These are phyloP conservation scores for Aspergillus calidoustus DNA, from an alignment of 2,329 filamentous ascomycete species.

Conservation along the genomic window DNA sequence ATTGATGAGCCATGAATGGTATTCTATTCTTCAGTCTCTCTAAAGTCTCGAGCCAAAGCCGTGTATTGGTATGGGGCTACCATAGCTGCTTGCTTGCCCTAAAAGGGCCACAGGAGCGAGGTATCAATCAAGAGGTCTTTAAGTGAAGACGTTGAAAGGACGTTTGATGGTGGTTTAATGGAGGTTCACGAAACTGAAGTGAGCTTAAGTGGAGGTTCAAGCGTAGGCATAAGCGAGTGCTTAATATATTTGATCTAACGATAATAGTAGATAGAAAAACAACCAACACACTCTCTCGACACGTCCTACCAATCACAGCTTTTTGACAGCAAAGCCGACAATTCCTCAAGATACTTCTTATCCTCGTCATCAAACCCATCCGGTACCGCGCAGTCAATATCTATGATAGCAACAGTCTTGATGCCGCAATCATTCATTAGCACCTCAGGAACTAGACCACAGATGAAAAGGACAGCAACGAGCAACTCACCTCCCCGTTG, in stretches of 20 bases:
- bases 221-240: too few relatives aligned
- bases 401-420: constrained; percentile 54
- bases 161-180: too few relatives aligned
- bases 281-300: not conserved
- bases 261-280: too few relatives aligned
- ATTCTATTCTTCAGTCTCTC: not conserved
- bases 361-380: constrained; percentile 52
- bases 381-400: constrained; percentile 51
- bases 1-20: not conserved
- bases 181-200: too few relatives aligned
- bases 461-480: constrained; percentile 1
- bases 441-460: not conserved
- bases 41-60: not conserved
- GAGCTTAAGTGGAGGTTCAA: too few relatives aligned
- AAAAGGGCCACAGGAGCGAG: too few relatives aligned
- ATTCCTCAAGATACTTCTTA: constrained; percentile 46
- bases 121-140: too few relatives aligned
- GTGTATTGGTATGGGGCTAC: not conserved
- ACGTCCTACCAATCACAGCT: constrained; percentile 46
- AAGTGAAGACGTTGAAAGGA: too few relatives aligned
- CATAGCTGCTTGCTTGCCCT: too few relatives aligned
- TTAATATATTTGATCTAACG: too few relatives aligned
- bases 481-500: constrained; percentile 42
- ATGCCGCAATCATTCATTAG: constrained; percentile 10
- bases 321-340: constrained; percentile 46